Conservation (phyloP, 2,329 filamentous ascomycete genomes). For the Acrocalymma vagum region DNA sequence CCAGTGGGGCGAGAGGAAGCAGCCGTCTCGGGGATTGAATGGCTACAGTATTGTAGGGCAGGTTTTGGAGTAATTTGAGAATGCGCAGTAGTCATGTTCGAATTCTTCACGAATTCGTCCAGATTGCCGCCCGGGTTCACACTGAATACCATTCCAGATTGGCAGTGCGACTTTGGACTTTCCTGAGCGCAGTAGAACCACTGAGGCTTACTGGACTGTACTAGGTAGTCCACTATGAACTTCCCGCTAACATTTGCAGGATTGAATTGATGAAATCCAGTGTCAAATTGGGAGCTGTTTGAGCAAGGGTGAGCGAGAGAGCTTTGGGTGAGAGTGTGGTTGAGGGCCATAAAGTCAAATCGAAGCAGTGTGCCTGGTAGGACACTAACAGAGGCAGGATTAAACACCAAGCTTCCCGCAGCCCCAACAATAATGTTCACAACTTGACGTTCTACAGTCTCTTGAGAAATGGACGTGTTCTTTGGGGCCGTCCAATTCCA, state of each 20-base stretch:
- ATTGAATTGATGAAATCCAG: slow-evolving; percentile 11
- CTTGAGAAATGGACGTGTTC: no score
- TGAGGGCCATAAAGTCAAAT: slow-evolving; percentile 13
- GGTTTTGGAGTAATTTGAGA: no score
- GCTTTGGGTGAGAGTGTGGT: slow-evolving; percentile 13
- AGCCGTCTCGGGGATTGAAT: no score
- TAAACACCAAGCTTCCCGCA: slow-evolving; percentile 10
- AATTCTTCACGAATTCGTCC: background rate
- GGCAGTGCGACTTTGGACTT: slow-evolving; percentile 10
- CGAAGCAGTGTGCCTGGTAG: slow-evolving; percentile 8
- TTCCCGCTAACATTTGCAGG: slow-evolving; percentile 10
- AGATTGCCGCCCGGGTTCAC: slow-evolving; percentile 7
- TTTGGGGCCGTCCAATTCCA: no score
- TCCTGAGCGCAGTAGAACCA: slow-evolving; percentile 17
- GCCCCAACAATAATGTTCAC: slow-evolving; percentile 11
- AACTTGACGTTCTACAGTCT: no score
- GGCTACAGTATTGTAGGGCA: no score
- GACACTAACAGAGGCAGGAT: slow-evolving; percentile 9
- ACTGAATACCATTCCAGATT: slow-evolving; percentile 13
- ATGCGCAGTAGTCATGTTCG: no score
- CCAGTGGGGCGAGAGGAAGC: no score
- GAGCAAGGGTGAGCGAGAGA: slow-evolving; percentile 5
- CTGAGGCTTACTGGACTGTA: slow-evolving; percentile 5
- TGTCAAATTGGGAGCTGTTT: slow-evolving; percentile 7
- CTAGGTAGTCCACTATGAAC: slow-evolving; percentile 10